Evolutionary conservation across 495 filamentous ascomycete genomes (phyloP), one percentile per base, ranked within the genome.

Genomic region (Opeltia flavorubescens): DNA sequence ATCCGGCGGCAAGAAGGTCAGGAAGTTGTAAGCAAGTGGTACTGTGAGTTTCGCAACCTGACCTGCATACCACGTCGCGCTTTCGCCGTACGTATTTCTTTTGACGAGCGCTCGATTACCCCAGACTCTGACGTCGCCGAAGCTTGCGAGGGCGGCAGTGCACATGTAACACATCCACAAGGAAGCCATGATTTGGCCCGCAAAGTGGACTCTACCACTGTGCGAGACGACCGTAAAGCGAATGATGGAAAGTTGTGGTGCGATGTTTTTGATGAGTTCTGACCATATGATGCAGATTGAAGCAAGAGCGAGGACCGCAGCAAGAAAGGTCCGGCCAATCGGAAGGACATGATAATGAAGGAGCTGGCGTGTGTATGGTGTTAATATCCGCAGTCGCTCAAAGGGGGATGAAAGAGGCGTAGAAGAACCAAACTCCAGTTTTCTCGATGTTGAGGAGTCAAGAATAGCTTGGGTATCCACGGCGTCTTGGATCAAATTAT

Each of bases 131-230:
- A 89, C 86, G 53, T 89, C 84, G 33, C 77, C 81, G 51, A 98
- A 76, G 29, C 86, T 86, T 46, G 78, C 81, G 35, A 96, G 75
- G 5, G 89, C 86, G 29, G 84, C 84, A 33, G 80, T 70, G 59
- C 76, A 83, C 89, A 96, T 95, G 67, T 95, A 98, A 23, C 87
- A 62, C 53, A 98, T 79, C 91, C 91, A 98, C 26, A 78, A 65
- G 8, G 85, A 81, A 8, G 89, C 81, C 41, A 84, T 83, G 39
- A 84, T 61, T 59, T 98, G 91, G 27, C 86, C 84, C 8, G 80
- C 79, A 52, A 95, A 83, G 11, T 84, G 83, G 54, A 95, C 72
- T 23, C 81, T 75, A 33, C 79, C 78, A n/a, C 74, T 78, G 51
- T 91, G 80, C 40, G 91, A 86, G 17, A 94, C 74, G 11, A 98